These are phyloP conservation scores for Capsicum chinense DNA, from an alignment of 257 asterid genomes.

Conservation along the genomic window DNA sequence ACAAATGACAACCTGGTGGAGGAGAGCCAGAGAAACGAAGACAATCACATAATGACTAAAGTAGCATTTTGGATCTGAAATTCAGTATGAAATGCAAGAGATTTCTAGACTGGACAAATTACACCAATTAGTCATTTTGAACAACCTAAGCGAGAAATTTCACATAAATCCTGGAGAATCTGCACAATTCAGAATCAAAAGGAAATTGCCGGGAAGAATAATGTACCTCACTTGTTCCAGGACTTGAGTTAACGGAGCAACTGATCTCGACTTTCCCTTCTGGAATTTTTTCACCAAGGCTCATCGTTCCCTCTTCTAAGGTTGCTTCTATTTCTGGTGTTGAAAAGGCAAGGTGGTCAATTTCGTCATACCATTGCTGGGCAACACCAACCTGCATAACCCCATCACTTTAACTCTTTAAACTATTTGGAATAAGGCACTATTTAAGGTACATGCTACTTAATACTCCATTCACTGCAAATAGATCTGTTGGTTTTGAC, in stretches of 20 bases:
- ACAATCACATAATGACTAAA: background rate
- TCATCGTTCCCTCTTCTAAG: constrained; percentile 38
- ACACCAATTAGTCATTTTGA: constrained; percentile 20
- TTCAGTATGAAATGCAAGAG: background rate
- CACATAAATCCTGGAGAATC: constrained; percentile 12
- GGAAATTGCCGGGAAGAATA: constrained; percentile 18
- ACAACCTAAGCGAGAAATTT: background rate
- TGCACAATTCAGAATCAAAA: constrained; percentile 8
- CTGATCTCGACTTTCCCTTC: constrained; percentile 60
- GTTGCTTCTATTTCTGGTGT: constrained; percentile 46
- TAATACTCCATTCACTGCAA: background rate
- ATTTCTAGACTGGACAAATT: background rate
- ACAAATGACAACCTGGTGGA: constrained; percentile 57
- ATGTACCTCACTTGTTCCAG: constrained; percentile 91
- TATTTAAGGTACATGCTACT: background rate
- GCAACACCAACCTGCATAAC: constrained; percentile 66
- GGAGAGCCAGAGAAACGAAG: constrained; percentile 31
- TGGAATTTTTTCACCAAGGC: constrained; percentile 38
- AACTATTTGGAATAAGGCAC: constrained; percentile 24
- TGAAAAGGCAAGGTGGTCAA: constrained; percentile 58
- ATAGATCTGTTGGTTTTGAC: constrained; percentile 10
- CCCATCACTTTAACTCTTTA: constrained; percentile 27
- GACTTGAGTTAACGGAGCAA: constrained; percentile 80
- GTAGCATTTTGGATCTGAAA: background rate
- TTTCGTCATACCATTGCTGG: constrained; percentile 84